Percentiles rank a stretch among this genome's conserved stretches.
phyloP scores from a whole-genome alignment of 495 filamentous ascomycete species.

The Cryomyces minteri region DNA sequence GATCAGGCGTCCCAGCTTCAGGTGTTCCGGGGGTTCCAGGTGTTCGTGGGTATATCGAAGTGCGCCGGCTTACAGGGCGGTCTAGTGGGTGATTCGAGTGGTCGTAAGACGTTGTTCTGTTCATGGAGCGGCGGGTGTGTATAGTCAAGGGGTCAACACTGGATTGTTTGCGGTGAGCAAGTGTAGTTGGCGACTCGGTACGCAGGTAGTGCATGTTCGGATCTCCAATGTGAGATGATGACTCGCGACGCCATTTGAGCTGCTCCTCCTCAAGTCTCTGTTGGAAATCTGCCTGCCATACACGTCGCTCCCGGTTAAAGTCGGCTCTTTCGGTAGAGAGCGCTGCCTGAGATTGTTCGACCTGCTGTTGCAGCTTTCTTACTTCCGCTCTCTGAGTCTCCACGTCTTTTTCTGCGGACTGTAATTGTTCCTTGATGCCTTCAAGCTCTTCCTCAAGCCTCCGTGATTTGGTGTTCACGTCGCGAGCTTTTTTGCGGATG shows the following conservation, averaged over 20 bases:
- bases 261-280: conserved; percentile 56
- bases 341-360: conserved; percentile 46
- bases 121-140: conserved; percentile 7
- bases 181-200: conserved; percentile 10
- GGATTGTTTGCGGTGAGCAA: conserved; percentile 8
- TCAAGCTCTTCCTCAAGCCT: conserved; percentile 73
- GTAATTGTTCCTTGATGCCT: conserved; percentile 40
- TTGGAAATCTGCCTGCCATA: conserved; percentile 39
- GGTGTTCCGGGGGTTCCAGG: conserved; percentile 19
- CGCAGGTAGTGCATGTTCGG: conserved; percentile 3
- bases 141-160: conserved; percentile 6
- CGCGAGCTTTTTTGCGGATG: conserved; percentile 67
- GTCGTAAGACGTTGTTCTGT: conserved; percentile 11
- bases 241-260: conserved; percentile 51
- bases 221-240: background rate
- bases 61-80: conserved; percentile 27
- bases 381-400: conserved; percentile 42
- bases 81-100: conserved; percentile 7
- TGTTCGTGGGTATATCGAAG: conserved; percentile 29
- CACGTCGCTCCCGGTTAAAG: conserved; percentile 52
- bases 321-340: conserved; percentile 37
- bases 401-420: conserved; percentile 37
- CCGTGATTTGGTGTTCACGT: conserved; percentile 56
- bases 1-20: conserved; percentile 16
- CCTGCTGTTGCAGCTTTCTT: conserved; percentile 40